phyloP scores from a whole-genome alignment of 2,329 filamentous ascomycete species.

The Bipolaris sorokiniana region DNA sequence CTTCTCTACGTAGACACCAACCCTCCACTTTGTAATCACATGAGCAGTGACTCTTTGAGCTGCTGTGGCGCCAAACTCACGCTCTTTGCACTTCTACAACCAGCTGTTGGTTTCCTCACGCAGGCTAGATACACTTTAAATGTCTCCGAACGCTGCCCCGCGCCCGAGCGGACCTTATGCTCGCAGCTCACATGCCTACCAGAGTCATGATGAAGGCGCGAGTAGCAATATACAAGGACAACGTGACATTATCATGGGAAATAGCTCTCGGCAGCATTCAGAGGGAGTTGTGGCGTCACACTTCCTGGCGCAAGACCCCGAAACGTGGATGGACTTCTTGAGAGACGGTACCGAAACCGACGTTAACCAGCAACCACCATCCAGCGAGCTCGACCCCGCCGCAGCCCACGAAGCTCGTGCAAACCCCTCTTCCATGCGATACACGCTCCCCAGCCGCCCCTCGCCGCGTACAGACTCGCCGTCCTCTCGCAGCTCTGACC shows the following conservation, averaged over 20 bases:
- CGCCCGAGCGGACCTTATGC: slow-evolving; percentile 18
- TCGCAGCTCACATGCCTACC: slow-evolving; percentile 25
- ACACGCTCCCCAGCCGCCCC: slow-evolving; percentile 30
- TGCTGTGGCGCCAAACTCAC: slow-evolving; percentile 1
- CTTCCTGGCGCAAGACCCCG: slow-evolving; percentile 37
- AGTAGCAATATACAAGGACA: slow-evolving; percentile 14
- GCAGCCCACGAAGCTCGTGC: slow-evolving; percentile 14
- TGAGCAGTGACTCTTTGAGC: not conserved
- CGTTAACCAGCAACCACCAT: slow-evolving; percentile 13
- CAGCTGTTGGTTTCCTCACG: slow-evolving; percentile 5
- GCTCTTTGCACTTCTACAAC: slow-evolving; percentile 2
- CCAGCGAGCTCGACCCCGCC: slow-evolving; percentile 9
- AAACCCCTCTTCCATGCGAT: slow-evolving; percentile 19
- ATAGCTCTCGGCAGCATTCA: slow-evolving; percentile 15
- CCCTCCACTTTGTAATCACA: slow-evolving; percentile 13
- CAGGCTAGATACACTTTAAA: slow-evolving; percentile 5
- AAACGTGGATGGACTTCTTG: slow-evolving; percentile 48
- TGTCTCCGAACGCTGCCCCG: slow-evolving; percentile 23
- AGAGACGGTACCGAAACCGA: slow-evolving; percentile 29
- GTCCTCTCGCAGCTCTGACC: slow-evolving; percentile 35
- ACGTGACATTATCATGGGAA: slow-evolving; percentile 5
- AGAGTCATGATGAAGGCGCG: slow-evolving; percentile 19
- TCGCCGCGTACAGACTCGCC: slow-evolving; percentile 24
- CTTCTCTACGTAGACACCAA: slow-evolving; percentile 13
- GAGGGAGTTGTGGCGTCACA: slow-evolving; percentile 39